Evolutionary conservation across 2,329 filamentous ascomycete species (phyloP).

Genomic region (Blastomyces parvus): DNA sequence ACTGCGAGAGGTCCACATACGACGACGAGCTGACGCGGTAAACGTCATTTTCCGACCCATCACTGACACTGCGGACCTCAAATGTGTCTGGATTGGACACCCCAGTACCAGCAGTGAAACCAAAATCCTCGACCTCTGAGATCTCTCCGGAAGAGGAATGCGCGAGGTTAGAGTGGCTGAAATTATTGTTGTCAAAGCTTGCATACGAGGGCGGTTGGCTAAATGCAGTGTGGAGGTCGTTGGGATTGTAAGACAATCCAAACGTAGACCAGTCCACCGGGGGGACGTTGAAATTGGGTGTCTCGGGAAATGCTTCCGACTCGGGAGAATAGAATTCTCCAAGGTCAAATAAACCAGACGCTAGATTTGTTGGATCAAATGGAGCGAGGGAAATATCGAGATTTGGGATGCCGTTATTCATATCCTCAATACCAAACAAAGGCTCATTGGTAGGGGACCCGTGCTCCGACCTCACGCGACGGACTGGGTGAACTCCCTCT

Average conservation of each 20-base stretch:
- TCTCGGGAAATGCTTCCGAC: constrained; percentile 31
- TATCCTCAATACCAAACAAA: constrained; percentile 23
- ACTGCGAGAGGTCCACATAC: constrained; percentile 34
- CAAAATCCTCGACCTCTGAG: constrained; percentile 40
- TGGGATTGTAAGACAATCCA: constrained; percentile 32
- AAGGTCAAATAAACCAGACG: constrained; percentile 29
- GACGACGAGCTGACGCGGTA: constrained; percentile 37
- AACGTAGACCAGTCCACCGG: constrained; percentile 42
- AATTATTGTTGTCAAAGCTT: constrained; percentile 37
- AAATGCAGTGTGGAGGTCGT: constrained; percentile 30
- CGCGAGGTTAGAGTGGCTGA: constrained; percentile 31
- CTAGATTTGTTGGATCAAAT: constrained; percentile 25
- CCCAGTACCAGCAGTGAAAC: constrained; percentile 20
- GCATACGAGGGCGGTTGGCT: constrained; percentile 40
- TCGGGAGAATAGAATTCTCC: constrained; percentile 38
- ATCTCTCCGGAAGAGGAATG: constrained; percentile 42
- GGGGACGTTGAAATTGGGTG: constrained; percentile 32
- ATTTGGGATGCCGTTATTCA: constrained; percentile 29
- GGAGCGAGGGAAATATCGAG: constrained; percentile 33
- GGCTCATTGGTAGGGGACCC: constrained; percentile 37
- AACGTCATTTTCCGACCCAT: constrained; percentile 34
- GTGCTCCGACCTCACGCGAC: constrained; percentile 38
- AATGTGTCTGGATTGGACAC: constrained; percentile 7
- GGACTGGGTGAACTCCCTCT: constrained; percentile 25
- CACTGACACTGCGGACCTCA: constrained; percentile 34